Percentiles rank a stretch among this genome's conserved stretches.
Conservation (phyloP, 805 yeast genomes). For the Ogataea pignaliae region DNA sequence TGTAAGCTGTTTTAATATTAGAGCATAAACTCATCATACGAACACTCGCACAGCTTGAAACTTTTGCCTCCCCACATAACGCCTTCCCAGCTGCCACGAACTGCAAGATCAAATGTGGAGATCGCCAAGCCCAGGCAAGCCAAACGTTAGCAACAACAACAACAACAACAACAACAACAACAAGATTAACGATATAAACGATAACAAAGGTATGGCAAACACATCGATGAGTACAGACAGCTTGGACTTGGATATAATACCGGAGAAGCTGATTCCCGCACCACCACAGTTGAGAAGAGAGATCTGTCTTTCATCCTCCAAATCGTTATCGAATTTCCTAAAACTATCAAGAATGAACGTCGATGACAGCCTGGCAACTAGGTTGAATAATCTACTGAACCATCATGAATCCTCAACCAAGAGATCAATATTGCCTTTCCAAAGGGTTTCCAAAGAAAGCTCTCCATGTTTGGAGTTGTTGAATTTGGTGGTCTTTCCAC, state of each 20-base stretch:
- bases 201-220: no score
- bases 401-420: conserved; percentile 21
- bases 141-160: neutral
- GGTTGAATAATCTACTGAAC: conserved; percentile 36
- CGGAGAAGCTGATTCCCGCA: conserved; percentile 20
- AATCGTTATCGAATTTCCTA: conserved; percentile 34
- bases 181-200: neutral
- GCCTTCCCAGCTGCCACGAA: no score
- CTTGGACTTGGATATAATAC: conserved; percentile 13
- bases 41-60: no score
- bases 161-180: neutral
- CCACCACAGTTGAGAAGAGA: conserved; percentile 25
- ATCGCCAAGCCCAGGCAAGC: no score
- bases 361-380: conserved; percentile 44
- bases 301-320: conserved; percentile 30
- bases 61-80: no score
- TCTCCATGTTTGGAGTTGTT: conserved; percentile 34
- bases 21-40: no score
- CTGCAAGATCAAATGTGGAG: no score
- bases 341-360: conserved; percentile 32
- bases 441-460: conserved; percentile 5
- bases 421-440: conserved; percentile 19
- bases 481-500: conserved; percentile 35
- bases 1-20: no score
- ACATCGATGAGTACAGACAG: no score